phyloP scores from a whole-genome alignment of 1,284 basidiomycete genomes.

The Gastroboletus turbinatus region DNA sequence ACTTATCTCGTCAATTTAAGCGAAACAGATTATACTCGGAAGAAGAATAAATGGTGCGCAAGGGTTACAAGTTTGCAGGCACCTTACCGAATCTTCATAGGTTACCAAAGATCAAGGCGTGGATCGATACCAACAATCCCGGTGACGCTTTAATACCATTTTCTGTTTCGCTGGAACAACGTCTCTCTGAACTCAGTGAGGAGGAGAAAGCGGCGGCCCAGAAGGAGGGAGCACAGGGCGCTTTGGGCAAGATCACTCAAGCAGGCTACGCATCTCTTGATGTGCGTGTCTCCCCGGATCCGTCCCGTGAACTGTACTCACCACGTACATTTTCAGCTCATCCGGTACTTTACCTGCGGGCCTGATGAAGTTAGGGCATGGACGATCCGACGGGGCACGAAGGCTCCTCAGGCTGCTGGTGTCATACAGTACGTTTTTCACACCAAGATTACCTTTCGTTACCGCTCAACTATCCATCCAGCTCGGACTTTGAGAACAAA shows the following conservation, averaged over 20 bases:
- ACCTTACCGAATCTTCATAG: constrained; percentile 36
- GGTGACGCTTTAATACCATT: constrained; percentile 97
- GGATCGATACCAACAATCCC: constrained; percentile 97
- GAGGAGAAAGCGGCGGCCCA: constrained; percentile 82
- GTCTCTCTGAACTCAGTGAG: constrained; percentile 64
- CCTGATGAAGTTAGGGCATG: constrained; percentile 97
- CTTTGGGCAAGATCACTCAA: constrained; percentile 89
- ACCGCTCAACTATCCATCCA: constrained; percentile 28
- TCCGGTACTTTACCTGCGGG: constrained; percentile 96
- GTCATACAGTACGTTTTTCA: constrained; percentile 86
- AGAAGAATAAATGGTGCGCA: constrained; percentile 96
- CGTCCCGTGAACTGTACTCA: constrained; percentile 2
- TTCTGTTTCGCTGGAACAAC: constrained; percentile 95
- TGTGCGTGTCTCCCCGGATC: constrained; percentile 40
- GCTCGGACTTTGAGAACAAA: constrained; percentile 95
- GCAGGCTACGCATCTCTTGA: constrained; percentile 87
- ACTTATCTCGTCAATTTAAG: constrained; percentile 98
- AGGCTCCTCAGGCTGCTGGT: constrained; percentile 96
- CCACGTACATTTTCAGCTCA: constrained; percentile 54
- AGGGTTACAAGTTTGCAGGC: neutral
- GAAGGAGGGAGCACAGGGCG: constrained; percentile 69
- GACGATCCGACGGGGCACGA: constrained; percentile 93
- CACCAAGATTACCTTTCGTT: constrained; percentile 11
- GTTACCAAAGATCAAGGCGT: constrained; percentile 96
- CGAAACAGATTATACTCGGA: constrained; percentile 92